Conservation (phyloP, 257 asterid species). For the Verbascum thapsus region DNA sequence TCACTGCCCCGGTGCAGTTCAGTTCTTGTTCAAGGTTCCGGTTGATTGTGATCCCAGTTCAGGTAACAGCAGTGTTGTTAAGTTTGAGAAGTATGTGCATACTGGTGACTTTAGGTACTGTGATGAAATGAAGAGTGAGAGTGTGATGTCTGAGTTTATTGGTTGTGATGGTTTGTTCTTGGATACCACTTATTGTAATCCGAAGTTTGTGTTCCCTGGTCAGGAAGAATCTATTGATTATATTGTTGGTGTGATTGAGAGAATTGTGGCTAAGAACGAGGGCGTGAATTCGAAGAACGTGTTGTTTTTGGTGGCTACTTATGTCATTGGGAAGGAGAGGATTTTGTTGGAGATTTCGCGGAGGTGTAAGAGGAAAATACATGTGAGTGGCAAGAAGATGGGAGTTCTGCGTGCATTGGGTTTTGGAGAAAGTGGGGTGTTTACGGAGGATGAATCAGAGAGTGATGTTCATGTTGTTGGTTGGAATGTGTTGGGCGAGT, state of each 20-base stretch:
- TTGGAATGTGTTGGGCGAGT: conserved; percentile 93
- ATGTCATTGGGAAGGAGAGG: conserved; percentile 88
- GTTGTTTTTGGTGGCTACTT: conserved; percentile 85
- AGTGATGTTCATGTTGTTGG: conserved; percentile 91
- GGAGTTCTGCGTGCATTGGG: conserved; percentile 59
- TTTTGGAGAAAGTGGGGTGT: conserved; percentile 63
- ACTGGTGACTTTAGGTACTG: conserved; percentile 87
- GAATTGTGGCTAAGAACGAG: conserved; percentile 48
- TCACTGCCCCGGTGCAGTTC: conserved; percentile 98
- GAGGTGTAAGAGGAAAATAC: conserved; percentile 77
- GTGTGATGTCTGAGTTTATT: conserved; percentile 48
- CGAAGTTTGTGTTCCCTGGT: conserved; percentile 77
- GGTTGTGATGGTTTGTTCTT: conserved; percentile 86
- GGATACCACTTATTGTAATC: conserved; percentile 90
- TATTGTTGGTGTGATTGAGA: conserved; percentile 63
- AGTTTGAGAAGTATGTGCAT: conserved; percentile 76
- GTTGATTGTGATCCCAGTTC: conserved; percentile 21
- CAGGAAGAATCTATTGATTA: conserved; percentile 89
- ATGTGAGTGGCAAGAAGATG: conserved; percentile 67
- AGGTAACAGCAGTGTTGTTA: conserved; percentile 34
- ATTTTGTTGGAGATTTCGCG: conserved; percentile 76
- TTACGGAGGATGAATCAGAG: conserved; percentile 63
- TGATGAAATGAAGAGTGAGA: conserved; percentile 58
- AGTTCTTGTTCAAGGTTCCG: conserved; percentile 72
- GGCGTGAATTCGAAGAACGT: conserved; percentile 45